These are phyloP conservation scores for Pythium guiyangense DNA, from an alignment of 352 stramenopile genomes.

Conservation along the genomic window DNA sequence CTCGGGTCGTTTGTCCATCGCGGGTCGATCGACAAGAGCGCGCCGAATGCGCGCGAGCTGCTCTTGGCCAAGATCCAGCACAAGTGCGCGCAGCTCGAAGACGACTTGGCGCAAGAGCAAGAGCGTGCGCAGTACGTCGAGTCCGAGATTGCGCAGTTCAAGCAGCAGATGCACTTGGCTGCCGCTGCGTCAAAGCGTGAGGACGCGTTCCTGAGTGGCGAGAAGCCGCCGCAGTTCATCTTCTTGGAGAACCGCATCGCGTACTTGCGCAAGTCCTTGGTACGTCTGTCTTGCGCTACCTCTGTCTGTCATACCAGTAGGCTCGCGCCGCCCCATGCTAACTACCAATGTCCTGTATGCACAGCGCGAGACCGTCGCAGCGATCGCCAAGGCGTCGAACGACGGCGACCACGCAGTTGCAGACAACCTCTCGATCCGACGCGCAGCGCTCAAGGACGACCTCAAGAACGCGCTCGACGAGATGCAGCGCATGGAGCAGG, in stretches of 20 bases:
- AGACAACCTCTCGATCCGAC: constrained; percentile 60
- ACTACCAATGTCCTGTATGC: not conserved
- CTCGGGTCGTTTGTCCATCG: constrained; percentile 51
- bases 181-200: constrained; percentile 62
- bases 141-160: constrained; percentile 63
- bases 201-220: constrained; percentile 75
- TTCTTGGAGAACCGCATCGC: constrained; percentile 76
- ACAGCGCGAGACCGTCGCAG: constrained; percentile 53
- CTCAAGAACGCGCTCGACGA: constrained; percentile 62
- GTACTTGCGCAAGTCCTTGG: constrained; percentile 59
- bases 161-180: constrained; percentile 59
- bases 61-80: constrained; percentile 56
- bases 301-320: not conserved
- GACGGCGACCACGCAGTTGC: constrained; percentile 50
- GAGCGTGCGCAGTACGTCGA: constrained; percentile 46
- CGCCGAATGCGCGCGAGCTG: constrained; percentile 50
- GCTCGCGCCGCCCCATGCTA: not conserved
- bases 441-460: constrained; percentile 63
- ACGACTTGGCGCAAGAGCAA: constrained; percentile 59
- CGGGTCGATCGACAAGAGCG: constrained; percentile 57
- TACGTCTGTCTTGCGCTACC: constrained; percentile 13
- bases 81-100: constrained; percentile 43
- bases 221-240: constrained; percentile 72
- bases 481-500: constrained; percentile 64
- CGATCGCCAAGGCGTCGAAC: constrained; percentile 47